These are phyloP conservation scores for Cladophialophora yegresii DNA, from an alignment of 2,329 filamentous ascomycete species.

Conservation along the genomic window DNA sequence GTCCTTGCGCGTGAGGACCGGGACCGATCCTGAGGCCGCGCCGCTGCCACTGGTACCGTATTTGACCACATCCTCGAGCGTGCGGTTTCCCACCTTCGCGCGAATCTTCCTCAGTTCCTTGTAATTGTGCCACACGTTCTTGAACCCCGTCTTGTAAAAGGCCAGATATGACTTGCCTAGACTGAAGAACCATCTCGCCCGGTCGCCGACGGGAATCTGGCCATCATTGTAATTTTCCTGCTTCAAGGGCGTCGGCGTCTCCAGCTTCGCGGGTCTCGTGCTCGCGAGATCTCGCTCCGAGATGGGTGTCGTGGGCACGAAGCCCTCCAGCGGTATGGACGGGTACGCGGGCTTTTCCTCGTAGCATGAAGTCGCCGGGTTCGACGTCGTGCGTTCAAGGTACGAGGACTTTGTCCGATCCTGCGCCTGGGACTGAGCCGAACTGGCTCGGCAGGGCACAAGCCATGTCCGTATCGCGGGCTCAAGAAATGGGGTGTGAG, in stretches of 20 bases:
- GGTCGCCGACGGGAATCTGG: constrained; percentile 1
- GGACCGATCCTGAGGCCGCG: constrained; percentile 16
- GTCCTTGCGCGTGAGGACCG: constrained; percentile 62
- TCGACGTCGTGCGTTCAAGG: constrained; percentile 2
- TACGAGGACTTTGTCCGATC: not conserved
- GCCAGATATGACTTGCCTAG: constrained; percentile 73
- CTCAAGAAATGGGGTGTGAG: not conserved
- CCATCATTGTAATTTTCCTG: constrained; percentile 1
- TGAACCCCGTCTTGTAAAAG: constrained; percentile 87
- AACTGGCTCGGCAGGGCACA: constrained; percentile 1
- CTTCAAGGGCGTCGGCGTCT: constrained; percentile 1
- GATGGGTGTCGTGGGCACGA: not conserved
- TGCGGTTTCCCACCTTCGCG: constrained; percentile 46
- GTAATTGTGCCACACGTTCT: constrained; percentile 69
- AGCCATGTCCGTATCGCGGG: not conserved
- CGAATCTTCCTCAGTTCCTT: constrained; percentile 45
- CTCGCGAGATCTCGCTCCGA: not conserved
- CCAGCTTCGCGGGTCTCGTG: constrained; percentile 10
- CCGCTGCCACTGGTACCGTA: not conserved
- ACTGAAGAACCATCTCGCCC: constrained; percentile 42
- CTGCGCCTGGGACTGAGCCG: not conserved
- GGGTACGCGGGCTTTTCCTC: not conserved
- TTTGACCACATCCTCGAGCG: constrained; percentile 7
- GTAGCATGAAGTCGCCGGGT: not conserved
- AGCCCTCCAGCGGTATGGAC: not conserved